Conservation (phyloP, 1,139 yeast genomes). For the Candida dubliniensis region DNA sequence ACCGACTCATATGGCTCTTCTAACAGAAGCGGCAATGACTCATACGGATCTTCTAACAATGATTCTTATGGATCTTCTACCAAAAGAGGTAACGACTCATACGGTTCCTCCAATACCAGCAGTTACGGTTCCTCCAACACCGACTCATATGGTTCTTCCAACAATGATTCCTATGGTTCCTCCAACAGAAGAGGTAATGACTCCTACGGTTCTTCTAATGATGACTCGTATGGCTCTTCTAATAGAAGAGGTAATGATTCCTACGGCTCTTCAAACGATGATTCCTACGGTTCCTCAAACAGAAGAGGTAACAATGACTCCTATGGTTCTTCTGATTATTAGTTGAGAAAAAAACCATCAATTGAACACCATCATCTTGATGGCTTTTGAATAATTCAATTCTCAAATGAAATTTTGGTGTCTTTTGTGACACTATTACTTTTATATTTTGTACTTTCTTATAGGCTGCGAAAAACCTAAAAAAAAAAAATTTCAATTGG, state of each 20-base stretch:
- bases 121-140: conserved; percentile 22
- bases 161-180: conserved; percentile 21
- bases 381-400: background rate
- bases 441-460: background rate
- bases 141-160: conserved; percentile 19
- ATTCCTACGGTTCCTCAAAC: conserved; percentile 20
- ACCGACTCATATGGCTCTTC: conserved; percentile 20
- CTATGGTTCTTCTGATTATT: conserved; percentile 19
- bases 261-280: conserved; percentile 20
- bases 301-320: conserved; percentile 16
- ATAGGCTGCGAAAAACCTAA: background rate
- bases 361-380: background rate
- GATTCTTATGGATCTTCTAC: conserved; percentile 24
- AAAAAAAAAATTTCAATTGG: background rate
- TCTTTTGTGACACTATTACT: background rate
- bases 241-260: conserved; percentile 11
- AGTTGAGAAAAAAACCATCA: background rate
- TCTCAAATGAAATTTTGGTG: background rate
- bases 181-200: conserved; percentile 12
- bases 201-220: conserved; percentile 21
- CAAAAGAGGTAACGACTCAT: conserved; percentile 17
- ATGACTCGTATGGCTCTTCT: conserved; percentile 20
- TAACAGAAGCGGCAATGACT: conserved; percentile 10
- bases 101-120: conserved; percentile 19
- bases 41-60: conserved; percentile 3